A percentile compares a stretch with the other conserved stretches of the same genome.
Conservation (phyloP, 1,139 yeast species). For the Magnusiomyces sp. region DNA sequence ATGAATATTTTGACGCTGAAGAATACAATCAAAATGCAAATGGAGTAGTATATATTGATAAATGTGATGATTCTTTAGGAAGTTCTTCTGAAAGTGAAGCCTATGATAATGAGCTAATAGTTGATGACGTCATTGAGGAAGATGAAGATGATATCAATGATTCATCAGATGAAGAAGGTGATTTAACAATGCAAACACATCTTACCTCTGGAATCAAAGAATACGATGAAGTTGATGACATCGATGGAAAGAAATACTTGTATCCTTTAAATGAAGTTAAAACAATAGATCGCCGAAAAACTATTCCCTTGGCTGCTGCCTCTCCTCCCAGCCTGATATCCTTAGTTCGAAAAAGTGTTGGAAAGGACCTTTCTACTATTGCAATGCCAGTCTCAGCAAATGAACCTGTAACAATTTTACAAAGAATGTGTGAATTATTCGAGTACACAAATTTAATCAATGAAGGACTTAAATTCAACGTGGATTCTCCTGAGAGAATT, state of each 20-base stretch:
- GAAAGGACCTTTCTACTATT: slow-evolving; percentile 77
- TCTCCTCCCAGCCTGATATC: slow-evolving; percentile 78
- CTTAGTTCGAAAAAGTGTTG: slow-evolving; percentile 79
- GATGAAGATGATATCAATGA: slow-evolving; percentile 18
- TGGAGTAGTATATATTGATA: slow-evolving; percentile 26
- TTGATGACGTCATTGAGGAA: slow-evolving; percentile 1
- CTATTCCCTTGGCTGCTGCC: slow-evolving; percentile 50
- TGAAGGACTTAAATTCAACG: slow-evolving; percentile 42
- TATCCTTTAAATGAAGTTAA: slow-evolving; percentile 51
- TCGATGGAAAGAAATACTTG: slow-evolving; percentile 27
- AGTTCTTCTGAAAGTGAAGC: slow-evolving; percentile 27
- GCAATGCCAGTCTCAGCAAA: slow-evolving; percentile 94
- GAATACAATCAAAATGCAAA: slow-evolving; percentile 35
- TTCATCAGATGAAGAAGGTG: slow-evolving; percentile 20
- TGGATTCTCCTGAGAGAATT: slow-evolving; percentile 47
- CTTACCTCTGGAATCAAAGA: slow-evolving; percentile 14
- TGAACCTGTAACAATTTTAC: slow-evolving; percentile 81
- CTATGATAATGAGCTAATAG: slow-evolving; percentile 14
- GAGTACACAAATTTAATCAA: slow-evolving; percentile 67
- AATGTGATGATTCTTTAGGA: slow-evolving; percentile 21
- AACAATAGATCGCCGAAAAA: slow-evolving; percentile 41
- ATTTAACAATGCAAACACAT: slow-evolving; percentile 16
- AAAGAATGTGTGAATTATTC: slow-evolving; percentile 66
- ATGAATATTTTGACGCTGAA: slow-evolving; percentile 61
- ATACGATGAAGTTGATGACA: slow-evolving; percentile 18